A percentile compares a stretch with the other conserved stretches of the same genome.
Evolutionary conservation across 495 filamentous ascomycete genomes (phyloP).

Genomic region (Penicillium salamii): DNA sequence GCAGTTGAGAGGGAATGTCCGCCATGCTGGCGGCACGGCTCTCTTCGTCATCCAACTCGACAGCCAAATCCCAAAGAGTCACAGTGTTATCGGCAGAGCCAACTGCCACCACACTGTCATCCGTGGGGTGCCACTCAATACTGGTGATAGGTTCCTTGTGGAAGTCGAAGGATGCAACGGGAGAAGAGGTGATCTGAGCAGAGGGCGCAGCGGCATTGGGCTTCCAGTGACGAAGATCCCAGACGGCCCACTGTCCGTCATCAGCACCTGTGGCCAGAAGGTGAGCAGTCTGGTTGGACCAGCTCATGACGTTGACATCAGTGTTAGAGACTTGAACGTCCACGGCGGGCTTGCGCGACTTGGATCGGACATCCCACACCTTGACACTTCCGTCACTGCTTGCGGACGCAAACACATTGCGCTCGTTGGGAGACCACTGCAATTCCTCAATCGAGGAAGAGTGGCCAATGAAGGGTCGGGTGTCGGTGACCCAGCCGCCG

Average conservation of each 20-base stretch:
- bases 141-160: constrained; percentile 95
- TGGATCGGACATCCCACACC: constrained; percentile 91
- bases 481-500: constrained; percentile 83
- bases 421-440: constrained; percentile 92
- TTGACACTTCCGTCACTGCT: constrained; percentile 92
- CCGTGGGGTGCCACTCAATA: constrained; percentile 95
- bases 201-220: constrained; percentile 48
- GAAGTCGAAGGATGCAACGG: constrained; percentile 87
- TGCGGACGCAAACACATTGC: constrained; percentile 87
- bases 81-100: constrained; percentile 91
- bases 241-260: constrained; percentile 91
- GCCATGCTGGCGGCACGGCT: constrained; percentile 80
- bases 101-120: constrained; percentile 91
- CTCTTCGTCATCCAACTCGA: constrained; percentile 96
- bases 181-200: constrained; percentile 50
- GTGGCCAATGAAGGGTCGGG: constrained; percentile 77
- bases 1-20: constrained; percentile 88
- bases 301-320: constrained; percentile 95
- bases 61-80: constrained; percentile 94
- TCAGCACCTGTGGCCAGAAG: constrained; percentile 91
- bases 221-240: constrained; percentile 96
- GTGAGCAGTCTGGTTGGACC: constrained; percentile 82
- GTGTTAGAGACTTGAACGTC: constrained; percentile 77
- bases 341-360: constrained; percentile 78
- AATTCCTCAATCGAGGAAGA: constrained; percentile 85